Conservation (phyloP, 1,284 basidiomycete species). For the Malassezia vespertilionis region DNA sequence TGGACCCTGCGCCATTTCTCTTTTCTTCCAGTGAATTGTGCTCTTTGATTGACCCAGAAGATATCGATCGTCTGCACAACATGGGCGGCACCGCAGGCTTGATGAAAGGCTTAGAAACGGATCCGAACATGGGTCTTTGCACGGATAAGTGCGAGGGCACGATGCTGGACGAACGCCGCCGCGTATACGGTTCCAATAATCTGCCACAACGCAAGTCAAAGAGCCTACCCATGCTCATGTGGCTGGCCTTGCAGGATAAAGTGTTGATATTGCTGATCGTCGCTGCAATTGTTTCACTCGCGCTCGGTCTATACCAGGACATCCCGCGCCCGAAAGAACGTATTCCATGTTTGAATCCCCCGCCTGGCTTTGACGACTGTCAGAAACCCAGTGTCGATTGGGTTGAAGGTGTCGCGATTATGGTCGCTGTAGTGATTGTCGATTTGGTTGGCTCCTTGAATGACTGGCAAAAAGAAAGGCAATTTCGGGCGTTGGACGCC, state of each 20-base stretch:
- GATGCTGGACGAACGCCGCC: conserved; percentile 25
- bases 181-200: conserved; percentile 69
- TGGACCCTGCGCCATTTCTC: conserved; percentile 38
- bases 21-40: conserved; percentile 64
- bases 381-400: conserved; percentile 58
- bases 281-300: conserved; percentile 82
- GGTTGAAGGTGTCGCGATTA: conserved; percentile 96
- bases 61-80: conserved; percentile 56
- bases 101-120: conserved; percentile 64
- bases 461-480: conserved; percentile 93
- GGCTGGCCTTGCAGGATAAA: conserved; percentile 87
- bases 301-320: conserved; percentile 85
- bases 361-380: conserved; percentile 31
- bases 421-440: conserved; percentile 63
- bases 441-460: conserved; percentile 66
- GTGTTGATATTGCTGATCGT: conserved; percentile 78
- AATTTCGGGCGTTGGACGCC: conserved; percentile 82
- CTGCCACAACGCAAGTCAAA: conserved; percentile 70
- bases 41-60: conserved; percentile 77
- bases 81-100: conserved; percentile 67
- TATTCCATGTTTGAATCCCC: conserved; percentile 50
- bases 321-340: conserved; percentile 61
- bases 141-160: conserved; percentile 10
- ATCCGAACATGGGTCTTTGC: conserved; percentile 49
- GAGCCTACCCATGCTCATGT: conserved; percentile 74